Evolutionary conservation across 2,329 filamentous ascomycete species (phyloP).

Genomic region (Fulvia fulva): DNA sequence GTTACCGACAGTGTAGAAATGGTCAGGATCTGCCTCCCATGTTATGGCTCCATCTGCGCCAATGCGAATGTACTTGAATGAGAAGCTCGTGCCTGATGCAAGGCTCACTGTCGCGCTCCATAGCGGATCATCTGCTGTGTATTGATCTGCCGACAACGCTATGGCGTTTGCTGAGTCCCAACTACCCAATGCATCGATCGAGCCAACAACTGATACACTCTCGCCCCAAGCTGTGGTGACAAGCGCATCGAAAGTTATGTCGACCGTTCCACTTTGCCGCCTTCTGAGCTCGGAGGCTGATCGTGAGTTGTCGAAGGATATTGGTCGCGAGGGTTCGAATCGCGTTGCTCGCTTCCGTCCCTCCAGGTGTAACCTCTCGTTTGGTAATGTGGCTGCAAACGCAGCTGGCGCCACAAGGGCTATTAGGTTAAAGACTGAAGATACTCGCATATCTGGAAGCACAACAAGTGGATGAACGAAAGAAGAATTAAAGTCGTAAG

Average conservation of each 20-base stretch:
- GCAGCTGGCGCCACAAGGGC: conserved; percentile 6
- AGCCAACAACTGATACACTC: conserved; percentile 63
- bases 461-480: conserved; percentile 1
- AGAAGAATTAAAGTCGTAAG: not conserved
- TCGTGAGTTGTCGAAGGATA: conserved; percentile 4
- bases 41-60: conserved; percentile 50
- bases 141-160: conserved; percentile 55
- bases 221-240: conserved; percentile 59
- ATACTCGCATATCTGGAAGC: conserved; percentile 6
- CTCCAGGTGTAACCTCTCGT: not conserved
- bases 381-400: conserved; percentile 2
- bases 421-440: conserved; percentile 7
- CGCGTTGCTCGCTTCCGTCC: not conserved
- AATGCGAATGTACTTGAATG: conserved; percentile 61
- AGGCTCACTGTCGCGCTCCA: conserved; percentile 59
- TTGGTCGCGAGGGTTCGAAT: conserved; percentile 3
- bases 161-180: conserved; percentile 57
- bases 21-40: conserved; percentile 61
- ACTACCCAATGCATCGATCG: conserved; percentile 53
- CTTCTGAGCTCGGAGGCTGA: not conserved
- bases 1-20: conserved; percentile 39
- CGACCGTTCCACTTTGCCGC: conserved; percentile 4
- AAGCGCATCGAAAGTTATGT: conserved; percentile 59
- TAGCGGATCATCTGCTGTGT: conserved; percentile 56
- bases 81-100: conserved; percentile 51